Conservation (phyloP, 2,329 filamentous ascomycete genomes). For the Dothistroma septosporum region DNA sequence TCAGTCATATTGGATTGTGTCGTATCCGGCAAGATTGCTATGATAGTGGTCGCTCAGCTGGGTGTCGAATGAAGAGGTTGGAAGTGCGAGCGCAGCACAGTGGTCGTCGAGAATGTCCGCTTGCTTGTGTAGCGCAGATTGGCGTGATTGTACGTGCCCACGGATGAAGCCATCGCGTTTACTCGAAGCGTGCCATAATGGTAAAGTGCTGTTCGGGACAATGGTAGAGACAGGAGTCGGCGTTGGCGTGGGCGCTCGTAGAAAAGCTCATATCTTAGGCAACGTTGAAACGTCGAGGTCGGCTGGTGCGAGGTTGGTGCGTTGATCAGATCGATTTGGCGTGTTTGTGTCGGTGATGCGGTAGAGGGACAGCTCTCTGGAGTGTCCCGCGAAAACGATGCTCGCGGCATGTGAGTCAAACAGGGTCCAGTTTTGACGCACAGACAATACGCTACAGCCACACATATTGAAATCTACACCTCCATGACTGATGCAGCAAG, state of each 20-base stretch:
- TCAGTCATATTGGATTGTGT: conserved; percentile 17
- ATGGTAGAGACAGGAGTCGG: not conserved
- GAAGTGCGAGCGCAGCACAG: not conserved
- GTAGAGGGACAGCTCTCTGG: not conserved
- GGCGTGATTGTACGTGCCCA: not conserved
- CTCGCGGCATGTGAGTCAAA: not conserved
- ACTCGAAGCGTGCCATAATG: conserved; percentile 8
- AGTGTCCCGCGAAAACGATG: not conserved
- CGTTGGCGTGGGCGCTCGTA: not conserved
- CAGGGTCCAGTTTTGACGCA: not conserved
- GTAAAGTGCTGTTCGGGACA: not conserved
- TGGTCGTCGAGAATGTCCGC: not conserved
- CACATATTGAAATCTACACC: not conserved
- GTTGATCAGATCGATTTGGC: not conserved
- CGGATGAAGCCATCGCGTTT: conserved; percentile 1
- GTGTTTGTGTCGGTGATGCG: not conserved
- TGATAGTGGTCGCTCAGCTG: not conserved
- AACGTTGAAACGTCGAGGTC: not conserved
- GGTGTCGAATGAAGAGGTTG: not conserved
- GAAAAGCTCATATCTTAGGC: not conserved
- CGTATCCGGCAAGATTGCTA: not conserved
- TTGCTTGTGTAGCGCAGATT: not conserved
- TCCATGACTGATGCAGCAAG: too few species aligned
- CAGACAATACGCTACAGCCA: not conserved
- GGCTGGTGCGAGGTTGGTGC: too few species aligned